Evolutionary conservation across 2,329 filamentous ascomycete species (phyloP), one percentile per base, ranked within the genome.

Genomic region (Zymoseptoria passerinii): DNA sequence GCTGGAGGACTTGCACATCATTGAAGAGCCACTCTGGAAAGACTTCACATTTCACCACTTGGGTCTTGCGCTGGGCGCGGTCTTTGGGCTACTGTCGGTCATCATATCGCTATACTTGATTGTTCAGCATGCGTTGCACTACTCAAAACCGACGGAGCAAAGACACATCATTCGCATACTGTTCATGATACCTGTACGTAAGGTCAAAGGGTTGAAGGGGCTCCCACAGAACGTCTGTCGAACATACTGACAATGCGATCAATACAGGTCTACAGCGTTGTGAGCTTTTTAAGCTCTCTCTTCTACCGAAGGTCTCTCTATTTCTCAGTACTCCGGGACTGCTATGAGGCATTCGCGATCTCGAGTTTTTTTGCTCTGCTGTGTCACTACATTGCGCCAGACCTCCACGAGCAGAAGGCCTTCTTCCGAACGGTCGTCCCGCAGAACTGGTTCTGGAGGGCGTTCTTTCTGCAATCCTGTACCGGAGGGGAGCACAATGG

Each of bases 281-380:
- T 90, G 19, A 85, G 88, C 35, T 89, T 89, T 70, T 80, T 92
- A 44, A 85, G 85, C 60, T 83, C 90, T 66, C 79, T 81, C 64
- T 91, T 82, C 76, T 92, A 94, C 77, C 83, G 81, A 71, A 82
- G 91, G 68, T 84, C 87, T 53, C 83, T 94, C 58, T 95, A 95
- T 76, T 94, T 87, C 71, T 81, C 89, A 68, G 85, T 94, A 55
- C 77, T 92, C 50, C 84, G 88, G 67, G 88, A 94, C 71, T 92
- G 89, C 74, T 95, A 95, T 73, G 90, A 95, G 76, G 89, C 90
- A 9, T 92, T 95, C 68, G 89, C 89, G 58, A 92, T 95, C 63
- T 86, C 88, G 28, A 89, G 88, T 63, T 95, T 95, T 78, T 95
- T 95, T 74, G 84, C 87, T 8, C 78, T 95, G 52, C 76, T 95